Base-by-base conservation (phyloP, 495 filamentous ascomycete species). In the Staphylotrichum longicolle region DNA sequence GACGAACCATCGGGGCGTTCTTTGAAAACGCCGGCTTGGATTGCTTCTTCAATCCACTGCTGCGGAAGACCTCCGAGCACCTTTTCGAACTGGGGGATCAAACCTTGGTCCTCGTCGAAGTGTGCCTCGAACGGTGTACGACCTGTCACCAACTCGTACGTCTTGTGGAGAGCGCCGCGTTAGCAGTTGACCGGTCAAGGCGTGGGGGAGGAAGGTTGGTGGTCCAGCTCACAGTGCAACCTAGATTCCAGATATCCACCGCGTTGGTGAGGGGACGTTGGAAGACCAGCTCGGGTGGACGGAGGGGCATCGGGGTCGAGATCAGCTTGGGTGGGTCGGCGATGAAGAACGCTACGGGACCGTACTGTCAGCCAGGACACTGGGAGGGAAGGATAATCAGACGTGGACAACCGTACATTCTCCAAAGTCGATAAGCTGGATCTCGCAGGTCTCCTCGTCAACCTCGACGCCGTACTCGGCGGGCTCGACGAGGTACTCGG, bases 231-330 rank as follows among this genome's bases (percentile, higher is more conserved):
- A 47, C 45, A 12, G 45, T 47, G 45, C 45, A 47, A 15, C 45
- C 45, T 15, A 47, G 45, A 15, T 47, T 47, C 45, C 45, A 47
- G 45, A 47, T 47, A 15, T 47, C 45, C 3, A 47, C 45, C 45
- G 45, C 45, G 14, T 8, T 12, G n/a, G 45, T 47, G n/a, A 47
- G 45, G 4, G 45, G 45, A 47, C 45, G 45, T 15, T 47, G n/a
- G 27, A 47, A 47, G 7, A 47, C 45, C 45, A 27, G 27, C 45
- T 47, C 45, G 14, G 45, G 45, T 12, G 45, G 45, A 47, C 27
- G 14, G n/a, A 47, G n/a, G 14, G 45, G 27, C 14, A 47, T 7
- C 6, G 45, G 15, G n/a, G 45, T 47, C 6, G 7, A 47, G n/a
- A 47, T 47, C 45, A 47, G n/a, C 12, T 10, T 47, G 14, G 45